These are phyloP conservation scores for Leptographium procerum DNA, from an alignment of 2,329 filamentous ascomycete genomes.

Conservation along the genomic window DNA sequence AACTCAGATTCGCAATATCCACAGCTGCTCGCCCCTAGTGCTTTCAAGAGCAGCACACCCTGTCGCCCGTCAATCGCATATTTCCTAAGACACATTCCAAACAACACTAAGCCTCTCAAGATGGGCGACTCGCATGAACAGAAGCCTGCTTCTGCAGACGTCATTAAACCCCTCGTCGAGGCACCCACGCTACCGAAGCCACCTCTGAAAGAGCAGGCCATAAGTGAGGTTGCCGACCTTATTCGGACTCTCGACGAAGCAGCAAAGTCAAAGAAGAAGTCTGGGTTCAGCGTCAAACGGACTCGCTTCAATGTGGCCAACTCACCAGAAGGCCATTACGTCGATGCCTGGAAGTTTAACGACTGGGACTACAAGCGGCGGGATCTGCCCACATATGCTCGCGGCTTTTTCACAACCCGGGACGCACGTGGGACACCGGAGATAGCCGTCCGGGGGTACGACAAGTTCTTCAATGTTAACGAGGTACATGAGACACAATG, in stretches of 20 bases:
- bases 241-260: slow-evolving; percentile 50
- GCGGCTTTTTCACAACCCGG: slow-evolving; percentile 79
- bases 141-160: background rate
- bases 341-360: slow-evolving; percentile 86
- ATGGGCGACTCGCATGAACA: slow-evolving; percentile 1
- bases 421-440: slow-evolving; percentile 54
- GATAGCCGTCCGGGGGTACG: slow-evolving; percentile 83
- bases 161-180: background rate
- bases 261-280: slow-evolving; percentile 43
- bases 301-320: slow-evolving; percentile 58
- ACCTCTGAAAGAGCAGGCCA: slow-evolving; percentile 60
- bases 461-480: slow-evolving; percentile 95
- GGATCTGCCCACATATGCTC: slow-evolving; percentile 80
- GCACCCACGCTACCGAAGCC: slow-evolving; percentile 20
- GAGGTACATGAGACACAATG: slow-evolving; percentile 78
- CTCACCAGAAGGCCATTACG: slow-evolving; percentile 52
- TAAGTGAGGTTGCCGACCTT: slow-evolving; percentile 53
- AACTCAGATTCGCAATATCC: background rate
- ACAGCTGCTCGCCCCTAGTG: background rate
- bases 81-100: background rate
- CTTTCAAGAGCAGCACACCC: background rate
- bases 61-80: background rate
- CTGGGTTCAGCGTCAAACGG: slow-evolving; percentile 65
- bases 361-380: slow-evolving; percentile 93
- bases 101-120: background rate